phyloP scores from a whole-genome alignment of 148 eudicot genomes.

The Fagopyrum homotropicum region DNA sequence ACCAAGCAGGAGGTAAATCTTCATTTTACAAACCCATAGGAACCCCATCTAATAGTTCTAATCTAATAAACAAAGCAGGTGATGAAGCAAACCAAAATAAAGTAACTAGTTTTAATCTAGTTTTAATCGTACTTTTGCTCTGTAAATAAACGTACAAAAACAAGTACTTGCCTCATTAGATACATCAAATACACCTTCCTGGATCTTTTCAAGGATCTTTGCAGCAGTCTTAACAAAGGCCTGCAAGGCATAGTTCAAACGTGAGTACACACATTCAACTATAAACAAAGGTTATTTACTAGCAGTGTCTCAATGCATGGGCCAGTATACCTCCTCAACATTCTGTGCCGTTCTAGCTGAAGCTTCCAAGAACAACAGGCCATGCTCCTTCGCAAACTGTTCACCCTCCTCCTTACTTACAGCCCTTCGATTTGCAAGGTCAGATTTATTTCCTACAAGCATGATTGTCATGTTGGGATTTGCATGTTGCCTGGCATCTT shows the following conservation, averaged over 20 bases:
- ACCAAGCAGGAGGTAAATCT: no score
- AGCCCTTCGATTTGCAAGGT: conserved; percentile 70
- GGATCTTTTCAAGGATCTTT: conserved; percentile 57
- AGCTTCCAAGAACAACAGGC: conserved; percentile 63
- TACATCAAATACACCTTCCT: conserved; percentile 59
- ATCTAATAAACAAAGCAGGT: neutral
- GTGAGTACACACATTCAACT: neutral
- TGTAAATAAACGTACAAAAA: neutral
- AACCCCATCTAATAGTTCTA: neutral
- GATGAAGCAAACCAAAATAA: neutral
- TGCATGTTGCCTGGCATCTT: conserved; percentile 71
- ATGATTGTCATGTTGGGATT: conserved; percentile 69
- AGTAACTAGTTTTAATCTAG: neutral
- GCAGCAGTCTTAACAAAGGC: conserved; percentile 59
- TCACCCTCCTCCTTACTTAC: conserved; percentile 79
- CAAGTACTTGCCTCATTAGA: conserved; percentile 44
- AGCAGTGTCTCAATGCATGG: neutral
- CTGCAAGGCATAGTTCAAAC: conserved; percentile 20
- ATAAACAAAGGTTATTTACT: neutral
- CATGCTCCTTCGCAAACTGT: conserved; percentile 73
- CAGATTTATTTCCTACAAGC: conserved; percentile 69
- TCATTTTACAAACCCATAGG: neutral
- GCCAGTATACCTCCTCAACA: conserved; percentile 52
- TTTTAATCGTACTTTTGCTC: neutral
- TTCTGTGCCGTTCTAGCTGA: conserved; percentile 68